Conservation (phyloP, 2,329 filamentous ascomycete genomes). For the Xylariomycetidae sp. region DNA sequence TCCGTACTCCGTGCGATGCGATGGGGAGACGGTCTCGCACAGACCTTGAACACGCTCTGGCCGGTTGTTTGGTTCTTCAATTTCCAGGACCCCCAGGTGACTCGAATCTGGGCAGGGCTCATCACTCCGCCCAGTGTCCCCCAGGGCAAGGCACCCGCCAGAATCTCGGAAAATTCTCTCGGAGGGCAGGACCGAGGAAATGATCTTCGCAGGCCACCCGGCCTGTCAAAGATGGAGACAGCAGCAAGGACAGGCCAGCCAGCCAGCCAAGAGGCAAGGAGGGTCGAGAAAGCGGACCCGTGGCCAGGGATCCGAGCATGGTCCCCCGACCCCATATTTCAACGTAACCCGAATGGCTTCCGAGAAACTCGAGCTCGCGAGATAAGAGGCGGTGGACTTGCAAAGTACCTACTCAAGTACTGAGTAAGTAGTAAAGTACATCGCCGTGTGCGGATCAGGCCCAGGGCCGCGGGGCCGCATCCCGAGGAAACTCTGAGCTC, state of each 20-base stretch:
- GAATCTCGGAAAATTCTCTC: constrained; percentile 2
- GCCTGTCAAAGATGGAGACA: neutral
- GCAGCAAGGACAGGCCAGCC: neutral
- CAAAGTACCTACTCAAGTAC: neutral
- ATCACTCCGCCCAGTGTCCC: no score
- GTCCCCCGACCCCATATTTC: neutral
- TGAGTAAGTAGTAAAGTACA: neutral
- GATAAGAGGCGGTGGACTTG: neutral
- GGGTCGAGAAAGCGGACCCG: neutral
- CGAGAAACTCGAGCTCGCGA: neutral
- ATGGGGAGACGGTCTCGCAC: no score
- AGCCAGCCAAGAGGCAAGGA: no score
- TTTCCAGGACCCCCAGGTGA: no score
- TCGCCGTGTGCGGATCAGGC: neutral
- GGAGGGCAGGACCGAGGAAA: neutral
- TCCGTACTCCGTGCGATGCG: no score
- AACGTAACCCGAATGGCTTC: neutral
- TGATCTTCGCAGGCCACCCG: constrained; percentile 2
- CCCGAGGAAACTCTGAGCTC: no score
- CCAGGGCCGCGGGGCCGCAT: neutral
- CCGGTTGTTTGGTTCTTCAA: no score
- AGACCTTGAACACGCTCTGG: no score
- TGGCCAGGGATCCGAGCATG: neutral
- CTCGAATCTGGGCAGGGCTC: no score
- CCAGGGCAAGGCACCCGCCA: no score